These are phyloP conservation scores for Eruca vesicaria DNA, from an alignment of 441 rosid genomes.

Conservation along the genomic window DNA sequence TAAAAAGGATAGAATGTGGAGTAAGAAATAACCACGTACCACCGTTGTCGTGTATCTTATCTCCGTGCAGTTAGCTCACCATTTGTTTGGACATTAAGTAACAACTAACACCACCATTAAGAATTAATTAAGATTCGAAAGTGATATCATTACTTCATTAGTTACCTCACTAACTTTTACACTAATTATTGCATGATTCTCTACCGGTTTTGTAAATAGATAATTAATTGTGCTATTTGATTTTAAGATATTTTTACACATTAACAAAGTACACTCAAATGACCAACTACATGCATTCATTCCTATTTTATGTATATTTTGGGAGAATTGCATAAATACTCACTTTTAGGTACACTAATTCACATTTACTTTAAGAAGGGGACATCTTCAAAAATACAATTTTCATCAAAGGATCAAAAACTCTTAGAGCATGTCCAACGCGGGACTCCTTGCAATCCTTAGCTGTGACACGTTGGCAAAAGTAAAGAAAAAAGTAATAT, in stretches of 20 bases:
- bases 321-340: too few relatives aligned
- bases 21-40: slow-evolving; percentile 12
- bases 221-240: not conserved
- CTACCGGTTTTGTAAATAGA: not conserved
- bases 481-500: too few relatives aligned
- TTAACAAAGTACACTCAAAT: not conserved
- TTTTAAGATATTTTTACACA: not conserved
- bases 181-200: slow-evolving; percentile 2
- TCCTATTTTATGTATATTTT: not conserved
- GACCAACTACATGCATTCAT: not conserved
- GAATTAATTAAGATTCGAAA: not conserved
- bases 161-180: slow-evolving; percentile 8
- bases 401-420: too few relatives aligned
- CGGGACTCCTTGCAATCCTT: too few relatives aligned
- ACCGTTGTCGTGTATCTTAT: slow-evolving; percentile 12
- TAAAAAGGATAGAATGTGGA: slow-evolving; percentile 4
- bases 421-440: too few relatives aligned
- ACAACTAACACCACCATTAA: slow-evolving; percentile 7
- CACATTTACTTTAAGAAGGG: too few relatives aligned
- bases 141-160: slow-evolving; percentile 27
- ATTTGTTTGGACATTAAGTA: slow-evolving; percentile 6
- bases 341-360: too few relatives aligned
- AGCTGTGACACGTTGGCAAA: too few relatives aligned
- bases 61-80: slow-evolving; percentile 1
- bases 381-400: too few relatives aligned